Evolutionary conservation across 805 yeast species (phyloP).

Genomic region (Wickerhamomyces sydowiorum): DNA sequence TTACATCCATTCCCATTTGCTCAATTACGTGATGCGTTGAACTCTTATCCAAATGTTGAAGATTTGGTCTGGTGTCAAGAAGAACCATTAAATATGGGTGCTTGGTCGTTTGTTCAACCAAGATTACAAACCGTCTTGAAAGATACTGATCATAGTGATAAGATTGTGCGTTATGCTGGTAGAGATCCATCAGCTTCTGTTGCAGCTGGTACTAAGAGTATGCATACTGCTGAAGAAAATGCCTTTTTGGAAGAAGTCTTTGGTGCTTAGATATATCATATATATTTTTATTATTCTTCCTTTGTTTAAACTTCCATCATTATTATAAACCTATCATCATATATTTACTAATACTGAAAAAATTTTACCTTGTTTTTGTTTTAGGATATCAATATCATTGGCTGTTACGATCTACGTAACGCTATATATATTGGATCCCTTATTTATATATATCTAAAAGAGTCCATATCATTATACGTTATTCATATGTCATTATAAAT

Average conservation of each 20-base stretch:
- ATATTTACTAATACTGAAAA: not conserved
- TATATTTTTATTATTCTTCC: not conserved
- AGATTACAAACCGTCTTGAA: slow-evolving; percentile 72
- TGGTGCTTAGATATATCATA: slow-evolving; percentile 9
- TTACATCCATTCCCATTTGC: slow-evolving; percentile 98
- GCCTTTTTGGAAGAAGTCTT: slow-evolving; percentile 79
- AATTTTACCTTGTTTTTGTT: no score
- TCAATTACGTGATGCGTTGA: slow-evolving; percentile 78
- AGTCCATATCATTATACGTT: not conserved
- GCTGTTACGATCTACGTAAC: not conserved
- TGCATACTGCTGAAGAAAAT: slow-evolving; percentile 85
- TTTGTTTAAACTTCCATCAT: no score
- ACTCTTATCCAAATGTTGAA: slow-evolving; percentile 73
- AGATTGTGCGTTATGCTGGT: slow-evolving; percentile 79
- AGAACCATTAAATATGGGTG: slow-evolving; percentile 97
- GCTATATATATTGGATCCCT: not conserved
- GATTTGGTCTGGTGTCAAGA: slow-evolving; percentile 98
- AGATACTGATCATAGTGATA: slow-evolving; percentile 64
- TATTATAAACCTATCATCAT: not conserved
- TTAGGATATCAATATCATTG: no score
- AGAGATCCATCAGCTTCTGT: slow-evolving; percentile 98
- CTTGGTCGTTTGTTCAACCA: slow-evolving; percentile 75
- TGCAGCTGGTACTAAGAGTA: slow-evolving; percentile 93
- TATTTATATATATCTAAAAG: not conserved
- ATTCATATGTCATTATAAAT: not conserved